A percentile compares a stretch with the other conserved stretches of the same genome.
These are phyloP conservation scores for Botrytis medusae DNA, from an alignment of 2,329 filamentous ascomycete genomes.

Conservation along the genomic window DNA sequence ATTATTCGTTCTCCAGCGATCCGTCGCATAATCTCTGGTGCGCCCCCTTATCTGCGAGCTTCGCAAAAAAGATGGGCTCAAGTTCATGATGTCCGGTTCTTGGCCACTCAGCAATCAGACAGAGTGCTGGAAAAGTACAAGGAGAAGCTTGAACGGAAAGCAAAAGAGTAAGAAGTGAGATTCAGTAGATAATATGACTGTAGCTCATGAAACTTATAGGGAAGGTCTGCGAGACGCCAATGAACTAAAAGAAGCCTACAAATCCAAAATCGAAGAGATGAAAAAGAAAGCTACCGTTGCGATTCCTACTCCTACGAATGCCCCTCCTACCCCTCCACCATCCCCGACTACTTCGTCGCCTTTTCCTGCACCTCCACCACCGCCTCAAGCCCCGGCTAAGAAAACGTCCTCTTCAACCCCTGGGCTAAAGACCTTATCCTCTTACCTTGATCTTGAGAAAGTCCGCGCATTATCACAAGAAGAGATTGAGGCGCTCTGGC, in stretches of 20 bases:
- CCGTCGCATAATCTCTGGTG: slow-evolving; percentile 43
- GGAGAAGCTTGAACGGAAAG: slow-evolving; percentile 80
- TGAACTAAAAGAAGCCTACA: slow-evolving; percentile 77
- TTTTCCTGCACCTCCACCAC: slow-evolving; percentile 39
- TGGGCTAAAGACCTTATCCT: slow-evolving; percentile 57
- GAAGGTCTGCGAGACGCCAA: slow-evolving; percentile 70
- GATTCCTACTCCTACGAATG: slow-evolving; percentile 38
- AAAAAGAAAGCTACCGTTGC: slow-evolving; percentile 64
- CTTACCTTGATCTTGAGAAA: slow-evolving; percentile 79
- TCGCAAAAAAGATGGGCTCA: slow-evolving; percentile 82
- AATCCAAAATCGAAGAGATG: slow-evolving; percentile 75
- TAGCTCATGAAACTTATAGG: slow-evolving; percentile 32
- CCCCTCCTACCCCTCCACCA: slow-evolving; percentile 39
- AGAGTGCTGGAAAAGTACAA: slow-evolving; percentile 81
- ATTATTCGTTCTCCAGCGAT: slow-evolving; percentile 50
- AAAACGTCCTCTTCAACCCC: slow-evolving; percentile 39
- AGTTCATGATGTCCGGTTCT: slow-evolving; percentile 87
- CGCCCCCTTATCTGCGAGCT: slow-evolving; percentile 37
- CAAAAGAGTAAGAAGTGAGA: slow-evolving; percentile 53
- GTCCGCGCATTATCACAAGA: slow-evolving; percentile 68
- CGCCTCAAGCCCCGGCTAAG: slow-evolving; percentile 38
- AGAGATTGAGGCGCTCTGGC: slow-evolving; percentile 88
- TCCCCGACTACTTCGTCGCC: slow-evolving; percentile 39
- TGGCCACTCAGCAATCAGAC: slow-evolving; percentile 72
- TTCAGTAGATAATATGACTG: neutral